phyloP scores from a whole-genome alignment of 768 basidiomycete genomes.

The Auriscalpium microsporum region DNA sequence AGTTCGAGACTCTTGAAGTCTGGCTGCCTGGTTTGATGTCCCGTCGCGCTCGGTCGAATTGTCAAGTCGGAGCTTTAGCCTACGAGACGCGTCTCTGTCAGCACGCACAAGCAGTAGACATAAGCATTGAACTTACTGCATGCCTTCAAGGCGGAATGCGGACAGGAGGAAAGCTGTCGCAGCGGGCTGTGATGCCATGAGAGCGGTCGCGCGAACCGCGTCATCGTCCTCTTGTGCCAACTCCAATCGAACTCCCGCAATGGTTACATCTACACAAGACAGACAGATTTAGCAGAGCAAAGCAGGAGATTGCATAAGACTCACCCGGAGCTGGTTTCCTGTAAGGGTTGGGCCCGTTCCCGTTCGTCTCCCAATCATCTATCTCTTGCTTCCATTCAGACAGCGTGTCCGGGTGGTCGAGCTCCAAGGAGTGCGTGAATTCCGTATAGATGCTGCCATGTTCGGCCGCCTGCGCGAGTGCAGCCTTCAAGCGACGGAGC shows the following conservation, averaged over 20 bases:
- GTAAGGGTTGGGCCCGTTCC: too few relatives aligned
- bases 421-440: not conserved
- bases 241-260: not conserved
- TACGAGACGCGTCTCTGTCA: not conserved
- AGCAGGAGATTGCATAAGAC: too few relatives aligned
- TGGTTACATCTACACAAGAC: too few relatives aligned
- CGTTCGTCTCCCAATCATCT: not conserved
- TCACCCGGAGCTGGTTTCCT: too few relatives aligned
- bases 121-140: not conserved
- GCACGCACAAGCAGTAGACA: not conserved
- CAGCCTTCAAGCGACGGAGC: not conserved
- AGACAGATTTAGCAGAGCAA: too few relatives aligned
- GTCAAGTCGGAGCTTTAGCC: not conserved
- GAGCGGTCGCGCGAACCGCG: not conserved
- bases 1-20: not conserved
- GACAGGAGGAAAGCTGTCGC: not conserved
- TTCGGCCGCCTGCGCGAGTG: not conserved
- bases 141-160: not conserved
- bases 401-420: not conserved
- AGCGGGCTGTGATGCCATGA: not conserved
- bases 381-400: slow-evolving; percentile 1
- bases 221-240: not conserved
- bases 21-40: not conserved
- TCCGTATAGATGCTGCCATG: not conserved
- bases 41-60: not conserved